Evolutionary conservation across 306 rosid genomes (phyloP).

Genomic region (Mucuna pruriens): DNA sequence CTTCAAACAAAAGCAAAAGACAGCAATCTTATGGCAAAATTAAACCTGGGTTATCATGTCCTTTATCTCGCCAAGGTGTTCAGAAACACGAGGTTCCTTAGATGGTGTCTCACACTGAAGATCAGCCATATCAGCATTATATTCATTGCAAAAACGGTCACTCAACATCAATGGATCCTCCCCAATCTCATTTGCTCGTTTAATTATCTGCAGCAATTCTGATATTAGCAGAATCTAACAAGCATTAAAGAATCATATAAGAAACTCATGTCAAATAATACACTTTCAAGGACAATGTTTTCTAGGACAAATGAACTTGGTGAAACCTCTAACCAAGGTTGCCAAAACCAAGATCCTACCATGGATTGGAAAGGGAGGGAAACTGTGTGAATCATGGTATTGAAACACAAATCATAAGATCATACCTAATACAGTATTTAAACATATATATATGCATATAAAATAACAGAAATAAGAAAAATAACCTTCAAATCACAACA

Average conservation of each 20-base stretch:
- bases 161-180: constrained; percentile 83
- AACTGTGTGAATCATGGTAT: background rate
- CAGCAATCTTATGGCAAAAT: constrained; percentile 9
- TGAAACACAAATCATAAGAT: background rate
- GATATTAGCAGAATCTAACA: constrained; percentile 38
- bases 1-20: background rate
- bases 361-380: background rate
- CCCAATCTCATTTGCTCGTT: constrained; percentile 79
- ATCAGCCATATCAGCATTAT: constrained; percentile 71
- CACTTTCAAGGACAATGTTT: constrained; percentile 1
- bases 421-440: background rate
- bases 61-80: constrained; percentile 84
- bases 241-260: constrained; percentile 34
- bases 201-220: constrained; percentile 74
- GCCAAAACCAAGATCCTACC: background rate
- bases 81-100: constrained; percentile 87
- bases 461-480: background rate
- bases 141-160: constrained; percentile 80
- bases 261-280: constrained; percentile 14
- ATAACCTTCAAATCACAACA: background rate
- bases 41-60: constrained; percentile 80
- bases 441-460: background rate
- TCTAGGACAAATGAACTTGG: constrained; percentile 19
- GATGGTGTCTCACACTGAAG: constrained; percentile 90
- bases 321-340: constrained; percentile 15